Base-by-base conservation (phyloP, 2,329 filamentous ascomycete genomes). In the Penicillium sp. region DNA sequence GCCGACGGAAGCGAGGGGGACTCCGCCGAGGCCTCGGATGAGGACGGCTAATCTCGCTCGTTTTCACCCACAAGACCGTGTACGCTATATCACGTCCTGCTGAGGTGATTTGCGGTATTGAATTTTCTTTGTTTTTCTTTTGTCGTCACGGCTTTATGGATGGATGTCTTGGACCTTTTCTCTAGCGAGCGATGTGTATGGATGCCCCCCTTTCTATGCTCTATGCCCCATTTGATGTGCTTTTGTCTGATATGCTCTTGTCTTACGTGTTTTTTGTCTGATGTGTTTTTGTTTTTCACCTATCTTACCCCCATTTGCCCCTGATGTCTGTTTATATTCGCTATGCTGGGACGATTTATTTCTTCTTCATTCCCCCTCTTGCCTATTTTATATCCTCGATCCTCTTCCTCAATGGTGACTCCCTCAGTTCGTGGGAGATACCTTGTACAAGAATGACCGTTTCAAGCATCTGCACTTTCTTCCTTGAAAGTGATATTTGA, bases 1-100 rank as follows among this genome's bases (percentile, higher is more conserved):
- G 76, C 71, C 31, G 82, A 83, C 52, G 80, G 81, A 53, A 81
- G 81, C 48, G 81, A 83, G 56, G 78, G 79, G 53, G 81, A 82
- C 47, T 75, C 72, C 15, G 72, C 66, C 25, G 70, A 71, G n/a
- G 64, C 69, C 65, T 81, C 80, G 36, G 81, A 82, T 62, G 81
- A 80, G 52, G 80, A 82, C 59, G 81, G 75, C 60, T 77, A 64
- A 73, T 16, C n/a, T 15, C 11, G 9, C 21, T 16, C 6, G 3
- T 31, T 27, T 34, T 40, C 43, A 38, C 34, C 38, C 34, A 25
- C 25, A 43, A 47, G 58, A 50, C 40, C n/a, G 38, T 52, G 21
- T 27, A 21, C 15, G 25, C 6, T 5, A 13, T 11, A 29, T 7
- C 16, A 45, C 19, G 53, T 40, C 50, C 53, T 43, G 44, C 41